These are phyloP conservation scores for Boletus sp. DNA, from an alignment of 768 basidiomycete genomes.

Conservation along the genomic window DNA sequence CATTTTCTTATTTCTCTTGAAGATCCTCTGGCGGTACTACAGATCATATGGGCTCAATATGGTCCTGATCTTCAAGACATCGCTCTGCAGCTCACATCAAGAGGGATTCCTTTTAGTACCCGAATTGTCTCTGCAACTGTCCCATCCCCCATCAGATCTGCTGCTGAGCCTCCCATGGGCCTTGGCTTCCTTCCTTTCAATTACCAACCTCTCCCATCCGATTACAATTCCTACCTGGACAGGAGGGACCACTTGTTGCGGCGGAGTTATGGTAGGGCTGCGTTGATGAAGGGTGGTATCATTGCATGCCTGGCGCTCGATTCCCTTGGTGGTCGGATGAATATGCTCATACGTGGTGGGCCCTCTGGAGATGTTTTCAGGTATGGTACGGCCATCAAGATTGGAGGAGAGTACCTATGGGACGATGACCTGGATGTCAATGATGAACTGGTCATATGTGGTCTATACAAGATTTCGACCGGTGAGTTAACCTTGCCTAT, in stretches of 20 bases:
- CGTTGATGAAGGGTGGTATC: slow-evolving; percentile 4
- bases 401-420: neutral
- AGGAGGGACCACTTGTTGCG: neutral
- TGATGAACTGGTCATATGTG: slow-evolving; percentile 1
- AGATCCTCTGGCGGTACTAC: too few relatives aligned
- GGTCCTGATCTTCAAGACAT: too few relatives aligned
- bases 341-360: neutral
- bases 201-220: neutral
- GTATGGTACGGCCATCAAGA: neutral
- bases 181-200: neutral
- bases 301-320: neutral
- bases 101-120: neutral
- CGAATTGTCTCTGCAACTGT: neutral
- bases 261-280: neutral
- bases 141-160: neutral
- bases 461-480: slow-evolving; percentile 1
- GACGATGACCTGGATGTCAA: slow-evolving; percentile 1
- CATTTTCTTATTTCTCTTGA: too few relatives aligned
- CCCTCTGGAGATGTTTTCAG: neutral
- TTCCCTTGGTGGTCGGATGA: neutral
- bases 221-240: neutral
- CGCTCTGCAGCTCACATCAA: neutral
- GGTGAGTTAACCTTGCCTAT: neutral
- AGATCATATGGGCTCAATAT: too few relatives aligned
- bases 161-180: neutral